Evolutionary conservation across 83 land plant species (phyloP).

Genomic region (Diphasiastrum complanatum): DNA sequence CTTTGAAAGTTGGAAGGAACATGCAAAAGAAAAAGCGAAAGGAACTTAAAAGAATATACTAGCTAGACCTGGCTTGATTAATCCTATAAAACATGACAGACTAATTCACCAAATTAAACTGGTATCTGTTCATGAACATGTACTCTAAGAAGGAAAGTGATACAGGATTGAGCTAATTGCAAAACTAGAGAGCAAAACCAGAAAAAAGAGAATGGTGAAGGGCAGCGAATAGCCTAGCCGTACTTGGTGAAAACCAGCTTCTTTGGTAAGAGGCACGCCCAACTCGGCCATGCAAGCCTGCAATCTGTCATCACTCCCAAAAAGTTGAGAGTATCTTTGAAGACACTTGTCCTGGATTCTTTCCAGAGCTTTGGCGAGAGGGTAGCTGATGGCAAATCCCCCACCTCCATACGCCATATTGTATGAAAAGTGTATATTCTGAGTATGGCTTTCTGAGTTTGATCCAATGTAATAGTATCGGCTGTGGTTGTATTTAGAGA

Average conservation of each 20-base stretch:
- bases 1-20: too few relatives aligned
- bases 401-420: conserved; percentile 90
- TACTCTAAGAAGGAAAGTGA: too few relatives aligned
- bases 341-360: conserved; percentile 55
- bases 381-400: conserved; percentile 67
- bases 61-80: too few relatives aligned
- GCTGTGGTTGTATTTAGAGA: conserved; percentile 58
- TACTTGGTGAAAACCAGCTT: conserved; percentile 92
- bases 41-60: too few relatives aligned
- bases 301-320: conserved; percentile 72
- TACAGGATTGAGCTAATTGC: too few relatives aligned
- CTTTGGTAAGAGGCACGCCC: conserved; percentile 62
- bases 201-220: too few relatives aligned
- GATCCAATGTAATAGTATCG: conserved; percentile 68
- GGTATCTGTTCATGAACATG: too few relatives aligned
- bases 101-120: too few relatives aligned
- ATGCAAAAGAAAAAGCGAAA: too few relatives aligned
- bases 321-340: conserved; percentile 49
- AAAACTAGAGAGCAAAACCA: too few relatives aligned
- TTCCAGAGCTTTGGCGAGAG: conserved; percentile 47
- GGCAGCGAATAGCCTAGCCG: too few relatives aligned
- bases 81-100: too few relatives aligned
- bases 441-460: conserved; percentile 75
- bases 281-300: conserved; percentile 69
- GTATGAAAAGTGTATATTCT: conserved; percentile 49